Percentiles rank a stretch among this genome's conserved stretches.
Evolutionary conservation across 352 stramenopile species (phyloP).

Genomic region (Phytophthora boehmeriae): DNA sequence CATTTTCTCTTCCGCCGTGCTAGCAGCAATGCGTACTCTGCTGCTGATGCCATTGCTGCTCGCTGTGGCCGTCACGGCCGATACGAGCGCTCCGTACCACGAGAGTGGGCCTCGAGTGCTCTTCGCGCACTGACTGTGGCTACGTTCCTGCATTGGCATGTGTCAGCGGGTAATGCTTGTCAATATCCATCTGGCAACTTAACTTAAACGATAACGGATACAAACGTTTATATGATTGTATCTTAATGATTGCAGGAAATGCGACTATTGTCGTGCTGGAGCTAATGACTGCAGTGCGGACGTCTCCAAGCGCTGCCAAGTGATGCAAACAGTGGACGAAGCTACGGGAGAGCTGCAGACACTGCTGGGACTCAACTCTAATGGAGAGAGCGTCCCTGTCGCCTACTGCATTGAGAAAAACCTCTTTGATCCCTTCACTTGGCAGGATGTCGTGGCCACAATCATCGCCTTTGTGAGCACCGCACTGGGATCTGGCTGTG

Average conservation of each 20-base stretch:
- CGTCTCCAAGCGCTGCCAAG: constrained; percentile 64
- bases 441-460: constrained; percentile 68
- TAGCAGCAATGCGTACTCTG: constrained; percentile 5
- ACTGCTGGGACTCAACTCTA: constrained; percentile 37
- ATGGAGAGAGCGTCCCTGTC: constrained; percentile 36
- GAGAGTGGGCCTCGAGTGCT: constrained; percentile 57
- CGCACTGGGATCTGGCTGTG: constrained; percentile 90
- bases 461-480: constrained; percentile 82
- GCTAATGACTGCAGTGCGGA: constrained; percentile 71
- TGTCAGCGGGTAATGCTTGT: constrained; percentile 46
- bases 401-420: constrained; percentile 86
- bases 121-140: constrained; percentile 63
- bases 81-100: constrained; percentile 28
- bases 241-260: constrained; percentile 42
- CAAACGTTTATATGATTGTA: too few species aligned
- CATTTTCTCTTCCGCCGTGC: constrained; percentile 10
- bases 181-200: constrained; percentile 1
- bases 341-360: constrained; percentile 44
- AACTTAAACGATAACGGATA: not conserved
- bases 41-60: constrained; percentile 11
- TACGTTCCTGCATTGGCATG: constrained; percentile 79
- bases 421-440: constrained; percentile 78
- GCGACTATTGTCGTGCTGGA: constrained; percentile 64
- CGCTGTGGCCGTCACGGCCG: constrained; percentile 7
- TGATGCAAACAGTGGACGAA: constrained; percentile 37